phyloP scores from a whole-genome alignment of 2,329 filamentous ascomycete genomes.

The Venturia carpophila region DNA sequence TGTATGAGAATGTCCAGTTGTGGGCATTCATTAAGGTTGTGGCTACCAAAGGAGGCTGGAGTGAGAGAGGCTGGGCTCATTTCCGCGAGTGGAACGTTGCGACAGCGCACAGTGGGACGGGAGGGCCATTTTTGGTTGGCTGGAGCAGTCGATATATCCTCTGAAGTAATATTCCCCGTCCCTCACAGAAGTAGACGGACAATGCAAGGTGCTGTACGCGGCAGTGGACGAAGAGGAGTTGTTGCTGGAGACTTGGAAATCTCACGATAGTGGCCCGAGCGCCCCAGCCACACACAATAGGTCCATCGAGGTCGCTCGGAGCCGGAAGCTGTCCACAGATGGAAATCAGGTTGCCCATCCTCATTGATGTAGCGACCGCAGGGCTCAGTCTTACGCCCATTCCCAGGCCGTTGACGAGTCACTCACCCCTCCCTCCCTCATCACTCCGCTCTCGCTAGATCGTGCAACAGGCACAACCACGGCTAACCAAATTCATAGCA shows the following conservation, averaged over 20 bases:
- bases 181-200: neutral
- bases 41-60: constrained; percentile 4
- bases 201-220: neutral
- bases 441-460: neutral
- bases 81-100: constrained; percentile 1
- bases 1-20: neutral
- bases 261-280: neutral
- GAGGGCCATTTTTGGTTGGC: neutral
- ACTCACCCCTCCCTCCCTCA: no score
- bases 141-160: neutral
- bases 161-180: no score
- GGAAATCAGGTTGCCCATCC: no score
- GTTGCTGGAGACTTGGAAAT: neutral
- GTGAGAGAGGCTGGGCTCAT: neutral
- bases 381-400: neutral
- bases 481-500: no score
- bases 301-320: no score
- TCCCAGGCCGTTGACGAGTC: neutral
- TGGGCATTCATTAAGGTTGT: neutral
- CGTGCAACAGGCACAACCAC: neutral
- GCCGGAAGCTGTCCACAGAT: no score
- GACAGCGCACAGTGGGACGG: neutral
- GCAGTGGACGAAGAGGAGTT: neutral
- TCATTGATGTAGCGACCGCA: neutral
- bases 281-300: no score